Conservation (phyloP, 176 grass and related monocot genomes). For the Aechmea fasciata region DNA sequence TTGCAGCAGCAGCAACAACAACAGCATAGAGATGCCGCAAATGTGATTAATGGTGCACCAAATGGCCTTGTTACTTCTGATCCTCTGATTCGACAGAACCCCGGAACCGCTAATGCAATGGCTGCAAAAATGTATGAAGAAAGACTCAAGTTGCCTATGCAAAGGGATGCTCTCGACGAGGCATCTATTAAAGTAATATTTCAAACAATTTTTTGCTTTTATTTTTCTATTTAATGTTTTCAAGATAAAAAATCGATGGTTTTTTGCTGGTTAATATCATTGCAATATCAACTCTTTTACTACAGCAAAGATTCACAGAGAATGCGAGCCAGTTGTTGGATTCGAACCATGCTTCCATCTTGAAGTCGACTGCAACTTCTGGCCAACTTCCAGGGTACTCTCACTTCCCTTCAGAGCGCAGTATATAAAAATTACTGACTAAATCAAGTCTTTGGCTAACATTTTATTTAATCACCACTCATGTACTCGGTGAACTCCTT, state of each 20-base stretch:
- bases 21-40: constrained; percentile 24
- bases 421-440: background rate
- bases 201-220: no score
- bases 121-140: constrained; percentile 50
- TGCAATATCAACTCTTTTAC: constrained; percentile 3
- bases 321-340: constrained; percentile 46
- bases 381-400: constrained; percentile 45
- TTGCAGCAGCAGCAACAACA: constrained; percentile 38
- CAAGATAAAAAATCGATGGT: background rate
- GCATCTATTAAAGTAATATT: constrained; percentile 31
- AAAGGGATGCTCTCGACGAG: constrained; percentile 40
- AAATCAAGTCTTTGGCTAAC: no score
- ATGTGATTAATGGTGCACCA: constrained; percentile 32
- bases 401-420: constrained; percentile 1
- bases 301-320: constrained; percentile 43
- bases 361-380: constrained; percentile 39
- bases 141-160: constrained; percentile 39
- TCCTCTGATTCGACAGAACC: constrained; percentile 31
- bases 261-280: background rate
- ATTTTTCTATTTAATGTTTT: background rate
- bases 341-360: constrained; percentile 33
- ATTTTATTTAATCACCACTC: no score
- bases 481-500: no score
- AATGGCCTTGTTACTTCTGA: constrained; percentile 31
- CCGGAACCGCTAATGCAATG: constrained; percentile 28